Percentiles rank a stretch among this genome's conserved stretches.
Conservation (phyloP, 176 grass and related monocot species). For the Puccinellia tenuiflora region DNA sequence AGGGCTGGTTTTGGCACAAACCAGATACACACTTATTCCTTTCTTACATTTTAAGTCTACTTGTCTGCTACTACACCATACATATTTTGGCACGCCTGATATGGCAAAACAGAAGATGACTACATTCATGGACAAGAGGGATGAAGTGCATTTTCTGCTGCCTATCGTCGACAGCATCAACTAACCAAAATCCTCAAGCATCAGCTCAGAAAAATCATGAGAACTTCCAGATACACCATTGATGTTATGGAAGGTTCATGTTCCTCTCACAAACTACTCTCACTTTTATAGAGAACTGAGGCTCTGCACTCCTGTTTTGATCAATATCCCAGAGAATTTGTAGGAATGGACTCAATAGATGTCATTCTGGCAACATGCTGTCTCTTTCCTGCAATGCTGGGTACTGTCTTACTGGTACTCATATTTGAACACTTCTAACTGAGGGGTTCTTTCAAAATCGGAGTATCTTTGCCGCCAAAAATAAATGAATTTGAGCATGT, state of each 20-base stretch:
- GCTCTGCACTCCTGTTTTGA: background rate
- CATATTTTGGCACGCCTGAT: conserved; percentile 1
- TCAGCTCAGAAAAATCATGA: conserved; percentile 3
- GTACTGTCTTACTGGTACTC: background rate
- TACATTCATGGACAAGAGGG: background rate
- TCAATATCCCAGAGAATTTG: background rate
- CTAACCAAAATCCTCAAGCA: conserved; percentile 1
- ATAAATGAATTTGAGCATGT: background rate
- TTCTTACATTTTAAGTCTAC: background rate
- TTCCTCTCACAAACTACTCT: background rate
- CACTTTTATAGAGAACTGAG: background rate
- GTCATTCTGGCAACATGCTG: background rate
- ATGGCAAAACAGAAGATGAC: background rate
- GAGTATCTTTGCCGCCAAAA: background rate
- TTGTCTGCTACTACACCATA: conserved; percentile 4
- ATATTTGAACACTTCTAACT: conserved; percentile 18
- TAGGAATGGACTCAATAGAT: background rate
- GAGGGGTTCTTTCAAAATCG: background rate
- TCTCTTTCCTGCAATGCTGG: background rate
- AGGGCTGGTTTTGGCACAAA: background rate
- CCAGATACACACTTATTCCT: conserved; percentile 12
- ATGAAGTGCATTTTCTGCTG: background rate
- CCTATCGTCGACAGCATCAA: background rate
- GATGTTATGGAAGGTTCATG: background rate
- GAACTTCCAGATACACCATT: background rate